Evolutionary conservation across 164 flowering plant genomes (phyloP).

Genomic region (Magnolia officinalis): DNA sequence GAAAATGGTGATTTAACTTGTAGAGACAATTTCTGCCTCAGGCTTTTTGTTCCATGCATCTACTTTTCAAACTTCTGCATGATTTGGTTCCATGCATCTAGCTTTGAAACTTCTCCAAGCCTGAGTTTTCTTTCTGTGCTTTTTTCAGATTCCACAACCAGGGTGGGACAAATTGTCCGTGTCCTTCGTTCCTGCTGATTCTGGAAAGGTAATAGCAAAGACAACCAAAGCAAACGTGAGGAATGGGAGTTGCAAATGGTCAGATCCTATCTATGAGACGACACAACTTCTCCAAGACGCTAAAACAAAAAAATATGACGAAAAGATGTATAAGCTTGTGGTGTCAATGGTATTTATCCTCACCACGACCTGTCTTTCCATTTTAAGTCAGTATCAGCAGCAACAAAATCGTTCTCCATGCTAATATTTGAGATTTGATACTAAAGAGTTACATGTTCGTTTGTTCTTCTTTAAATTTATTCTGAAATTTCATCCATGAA

Average conservation of each 20-base stretch:
- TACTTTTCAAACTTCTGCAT: neutral
- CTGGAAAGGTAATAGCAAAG: conserved; percentile 83
- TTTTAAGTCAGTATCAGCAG: neutral
- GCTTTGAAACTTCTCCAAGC: neutral
- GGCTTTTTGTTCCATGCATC: conserved; percentile 2
- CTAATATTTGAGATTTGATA: neutral
- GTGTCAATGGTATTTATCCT: conserved; percentile 72
- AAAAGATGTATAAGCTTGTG: conserved; percentile 78
- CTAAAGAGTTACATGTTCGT: neutral
- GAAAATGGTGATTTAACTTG: neutral
- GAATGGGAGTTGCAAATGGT: conserved; percentile 97
- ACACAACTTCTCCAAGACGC: conserved; percentile 88
- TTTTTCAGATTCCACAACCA: conserved; percentile 72
- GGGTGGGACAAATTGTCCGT: conserved; percentile 97
- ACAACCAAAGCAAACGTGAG: conserved; percentile 89
- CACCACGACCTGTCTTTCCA: neutral
- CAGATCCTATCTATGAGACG: conserved; percentile 96
- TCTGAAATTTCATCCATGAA: neutral
- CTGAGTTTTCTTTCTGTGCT: conserved; percentile 4
- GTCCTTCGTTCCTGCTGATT: conserved; percentile 80
- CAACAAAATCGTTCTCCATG: neutral
- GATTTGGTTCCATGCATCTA: neutral
- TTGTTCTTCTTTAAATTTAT: conserved; percentile 3
- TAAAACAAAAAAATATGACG: conserved; percentile 76
- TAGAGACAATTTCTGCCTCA: neutral